Evolutionary conservation across 495 filamentous ascomycete genomes (phyloP).

Genomic region (Penicillium salamii): DNA sequence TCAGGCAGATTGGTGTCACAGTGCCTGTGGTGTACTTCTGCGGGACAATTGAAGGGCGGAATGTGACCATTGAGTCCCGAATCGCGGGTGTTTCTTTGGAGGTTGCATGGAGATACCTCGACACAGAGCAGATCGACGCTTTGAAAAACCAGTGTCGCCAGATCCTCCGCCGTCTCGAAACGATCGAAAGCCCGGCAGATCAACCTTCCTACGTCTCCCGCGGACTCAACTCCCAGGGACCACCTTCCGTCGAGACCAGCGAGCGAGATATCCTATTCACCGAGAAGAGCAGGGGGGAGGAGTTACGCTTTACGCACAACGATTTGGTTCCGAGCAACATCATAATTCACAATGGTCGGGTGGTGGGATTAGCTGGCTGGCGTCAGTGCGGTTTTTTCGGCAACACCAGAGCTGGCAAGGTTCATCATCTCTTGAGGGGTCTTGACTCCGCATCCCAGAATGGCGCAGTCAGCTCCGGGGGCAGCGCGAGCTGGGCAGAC

Average conservation of each 20-base stretch:
- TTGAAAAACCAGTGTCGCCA: conserved; percentile 40
- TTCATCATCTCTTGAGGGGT: conserved; percentile 34
- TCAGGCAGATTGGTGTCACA: conserved; percentile 31
- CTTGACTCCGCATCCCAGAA: conserved; percentile 13
- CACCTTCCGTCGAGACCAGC: conserved; percentile 17
- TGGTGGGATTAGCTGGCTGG: conserved; percentile 43
- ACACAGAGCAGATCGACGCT: conserved; percentile 24
- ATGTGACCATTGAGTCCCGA: conserved; percentile 41
- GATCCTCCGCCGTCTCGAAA: conserved; percentile 28
- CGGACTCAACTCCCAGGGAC: conserved; percentile 33
- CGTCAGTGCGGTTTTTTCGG: conserved; percentile 45
- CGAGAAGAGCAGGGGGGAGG: conserved; percentile 22
- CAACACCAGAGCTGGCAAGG: conserved; percentile 27
- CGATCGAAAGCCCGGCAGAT: conserved; percentile 21
- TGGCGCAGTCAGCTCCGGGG: conserved; percentile 5
- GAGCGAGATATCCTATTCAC: conserved; percentile 38
- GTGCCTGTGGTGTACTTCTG: conserved; percentile 43
- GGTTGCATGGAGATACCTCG: conserved; percentile 42
- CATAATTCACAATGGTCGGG: conserved; percentile 34
- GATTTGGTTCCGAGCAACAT: conserved; percentile 39
- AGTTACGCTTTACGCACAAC: conserved; percentile 36
- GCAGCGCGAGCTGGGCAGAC: conserved; percentile 29
- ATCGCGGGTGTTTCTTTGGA: conserved; percentile 45
- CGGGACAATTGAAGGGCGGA: conserved; percentile 39
- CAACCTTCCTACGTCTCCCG: conserved; percentile 38